Percentiles rank a stretch among this genome's conserved stretches.
These are phyloP conservation scores for Penicillium sclerotigenum DNA, from an alignment of 2,329 filamentous ascomycete species.

Conservation along the genomic window DNA sequence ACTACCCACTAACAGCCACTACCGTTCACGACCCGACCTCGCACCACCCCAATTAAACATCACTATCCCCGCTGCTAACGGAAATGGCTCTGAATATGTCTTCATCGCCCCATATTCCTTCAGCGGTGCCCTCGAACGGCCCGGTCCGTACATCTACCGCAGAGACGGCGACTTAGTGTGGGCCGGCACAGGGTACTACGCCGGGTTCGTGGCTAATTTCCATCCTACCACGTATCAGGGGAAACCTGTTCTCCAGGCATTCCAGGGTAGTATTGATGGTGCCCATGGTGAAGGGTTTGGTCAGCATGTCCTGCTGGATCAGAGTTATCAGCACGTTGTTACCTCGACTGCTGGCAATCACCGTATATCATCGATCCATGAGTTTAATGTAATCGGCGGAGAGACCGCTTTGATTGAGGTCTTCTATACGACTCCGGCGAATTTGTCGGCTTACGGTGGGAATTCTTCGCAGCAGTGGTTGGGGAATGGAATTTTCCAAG, in stretches of 20 bases:
- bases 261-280: conserved; percentile 50
- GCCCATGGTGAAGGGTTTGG: conserved; percentile 52
- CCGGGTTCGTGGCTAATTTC: conserved; percentile 52
- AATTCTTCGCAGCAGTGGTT: conserved; percentile 50
- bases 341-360: conserved; percentile 47
- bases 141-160: conserved; percentile 52
- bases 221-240: conserved; percentile 46
- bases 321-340: conserved; percentile 52
- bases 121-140: conserved; percentile 41
- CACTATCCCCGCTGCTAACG: conserved; percentile 26
- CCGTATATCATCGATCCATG: conserved; percentile 48
- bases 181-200: conserved; percentile 52
- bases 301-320: conserved; percentile 50
- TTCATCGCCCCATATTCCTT: conserved; percentile 31
- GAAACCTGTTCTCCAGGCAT: conserved; percentile 50
- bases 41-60: conserved; percentile 18
- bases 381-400: conserved; percentile 51
- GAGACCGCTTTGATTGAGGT: conserved; percentile 51
- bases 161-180: conserved; percentile 54
- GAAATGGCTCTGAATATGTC: conserved; percentile 28
- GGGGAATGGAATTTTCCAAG: conserved; percentile 51
- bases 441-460: conserved; percentile 45
- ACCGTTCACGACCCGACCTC: conserved; percentile 1
- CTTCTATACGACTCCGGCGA: conserved; percentile 47
- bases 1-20: not conserved